Evolutionary conservation across 2,329 filamentous ascomycete species (phyloP).

Genomic region (Fusarium pininemorale): DNA sequence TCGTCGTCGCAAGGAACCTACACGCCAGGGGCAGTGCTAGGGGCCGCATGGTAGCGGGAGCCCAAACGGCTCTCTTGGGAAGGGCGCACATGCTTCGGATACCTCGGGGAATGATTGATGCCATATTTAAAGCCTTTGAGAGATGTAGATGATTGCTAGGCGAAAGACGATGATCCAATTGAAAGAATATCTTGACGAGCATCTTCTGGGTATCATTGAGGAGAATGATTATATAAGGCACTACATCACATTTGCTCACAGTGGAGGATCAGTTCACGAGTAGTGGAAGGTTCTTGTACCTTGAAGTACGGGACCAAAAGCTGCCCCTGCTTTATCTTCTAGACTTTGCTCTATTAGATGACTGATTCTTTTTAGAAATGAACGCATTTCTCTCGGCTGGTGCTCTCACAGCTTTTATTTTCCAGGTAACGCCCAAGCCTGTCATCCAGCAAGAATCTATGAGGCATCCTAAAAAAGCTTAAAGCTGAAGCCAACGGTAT

Average conservation of each 20-base stretch:
- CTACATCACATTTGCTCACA: not conserved
- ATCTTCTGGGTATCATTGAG: too few relatives aligned
- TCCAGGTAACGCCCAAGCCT: rapidly evolving
- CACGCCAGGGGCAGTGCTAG: not conserved
- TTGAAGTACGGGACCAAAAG: not conserved
- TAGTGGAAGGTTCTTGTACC: not conserved
- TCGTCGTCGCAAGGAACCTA: not conserved
- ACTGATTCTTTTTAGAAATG: not conserved
- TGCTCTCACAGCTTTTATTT: too few relatives aligned
- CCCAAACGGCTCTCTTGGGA: not conserved
- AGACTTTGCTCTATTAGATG: rapidly evolving
- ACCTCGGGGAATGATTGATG: not conserved
- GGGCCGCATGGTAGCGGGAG: not conserved
- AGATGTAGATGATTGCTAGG: rapidly evolving
- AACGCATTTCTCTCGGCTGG: not conserved
- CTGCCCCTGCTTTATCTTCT: not conserved
- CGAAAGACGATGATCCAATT: rapidly evolving
- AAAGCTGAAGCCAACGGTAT: not conserved
- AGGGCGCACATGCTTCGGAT: not conserved
- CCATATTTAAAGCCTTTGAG: not conserved
- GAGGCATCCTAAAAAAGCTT: not conserved
- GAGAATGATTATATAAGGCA: not conserved
- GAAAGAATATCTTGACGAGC: too few relatives aligned
- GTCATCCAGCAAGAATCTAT: not conserved
- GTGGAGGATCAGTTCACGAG: not conserved